Conservation (phyloP, 345 rosid genomes). For the Gossypium longicalyx region DNA sequence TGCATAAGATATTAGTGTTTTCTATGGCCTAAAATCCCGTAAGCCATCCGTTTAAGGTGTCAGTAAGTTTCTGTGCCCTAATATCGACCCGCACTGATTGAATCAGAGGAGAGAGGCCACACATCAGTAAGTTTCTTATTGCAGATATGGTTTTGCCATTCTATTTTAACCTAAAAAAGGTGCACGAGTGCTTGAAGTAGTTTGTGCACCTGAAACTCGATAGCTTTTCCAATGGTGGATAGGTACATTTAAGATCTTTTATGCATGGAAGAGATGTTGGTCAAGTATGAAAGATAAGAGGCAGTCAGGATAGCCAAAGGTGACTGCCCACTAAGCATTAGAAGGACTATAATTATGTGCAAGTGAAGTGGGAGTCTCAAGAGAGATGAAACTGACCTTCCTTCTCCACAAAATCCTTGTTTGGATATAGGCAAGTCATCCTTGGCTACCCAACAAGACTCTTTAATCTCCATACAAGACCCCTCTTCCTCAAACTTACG, state of each 20-base stretch:
- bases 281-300: conserved; percentile 35
- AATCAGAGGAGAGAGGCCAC: too few relatives aligned
- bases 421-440: conserved; percentile 49
- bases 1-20: background rate
- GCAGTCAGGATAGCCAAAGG: conserved; percentile 31
- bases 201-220: too few relatives aligned
- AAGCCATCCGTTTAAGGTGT: too few relatives aligned
- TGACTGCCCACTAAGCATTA: conserved; percentile 25
- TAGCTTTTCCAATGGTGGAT: too few relatives aligned
- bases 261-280: conserved; percentile 24
- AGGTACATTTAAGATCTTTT: background rate
- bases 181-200: too few relatives aligned
- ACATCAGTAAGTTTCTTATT: too few relatives aligned
- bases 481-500: conserved; percentile 23
- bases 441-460: conserved; percentile 45
- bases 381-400: background rate
- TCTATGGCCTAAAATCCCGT: background rate
- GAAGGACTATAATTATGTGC: background rate
- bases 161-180: too few relatives aligned
- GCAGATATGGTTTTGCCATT: too few relatives aligned
- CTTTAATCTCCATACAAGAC: conserved; percentile 42
- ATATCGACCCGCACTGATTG: too few relatives aligned
- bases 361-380: too few relatives aligned
- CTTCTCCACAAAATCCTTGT: background rate
- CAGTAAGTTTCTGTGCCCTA: too few relatives aligned